Conservation (phyloP, 2,329 filamentous ascomycete genomes). For the Domatiomyces catenatus region DNA sequence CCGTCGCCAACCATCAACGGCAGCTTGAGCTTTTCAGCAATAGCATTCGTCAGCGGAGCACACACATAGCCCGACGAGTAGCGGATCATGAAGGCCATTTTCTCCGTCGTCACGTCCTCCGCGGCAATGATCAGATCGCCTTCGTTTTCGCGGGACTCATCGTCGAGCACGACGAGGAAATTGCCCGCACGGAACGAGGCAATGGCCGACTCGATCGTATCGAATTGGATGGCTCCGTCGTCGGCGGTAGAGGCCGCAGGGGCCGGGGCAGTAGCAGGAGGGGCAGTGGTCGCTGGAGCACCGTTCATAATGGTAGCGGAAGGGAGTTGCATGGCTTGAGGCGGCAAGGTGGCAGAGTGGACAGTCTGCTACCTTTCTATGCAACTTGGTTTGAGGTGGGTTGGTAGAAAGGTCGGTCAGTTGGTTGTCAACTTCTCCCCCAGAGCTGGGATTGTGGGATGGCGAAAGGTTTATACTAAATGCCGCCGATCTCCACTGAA, state of each 20-base stretch:
- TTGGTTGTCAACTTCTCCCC: neutral
- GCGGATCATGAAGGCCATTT: slow-evolving; percentile 93
- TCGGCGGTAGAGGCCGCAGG: neutral
- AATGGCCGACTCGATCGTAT: slow-evolving; percentile 20
- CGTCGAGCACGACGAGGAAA: slow-evolving; percentile 92
- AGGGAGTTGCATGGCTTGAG: neutral
- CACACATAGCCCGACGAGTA: slow-evolving; percentile 82
- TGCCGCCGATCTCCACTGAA: neutral
- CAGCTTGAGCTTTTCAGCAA: slow-evolving; percentile 56
- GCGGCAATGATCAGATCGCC: slow-evolving; percentile 95
- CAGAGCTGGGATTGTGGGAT: neutral
- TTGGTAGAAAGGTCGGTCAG: neutral
- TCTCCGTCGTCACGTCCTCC: slow-evolving; percentile 63
- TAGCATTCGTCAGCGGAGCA: slow-evolving; percentile 58
- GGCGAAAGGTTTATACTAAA: neutral
- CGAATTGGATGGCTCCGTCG: slow-evolving; percentile 15
- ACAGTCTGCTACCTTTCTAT: neutral
- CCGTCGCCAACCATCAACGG: slow-evolving; percentile 68
- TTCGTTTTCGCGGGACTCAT: slow-evolving; percentile 86
- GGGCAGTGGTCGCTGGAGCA: neutral
- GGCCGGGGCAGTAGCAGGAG: neutral
- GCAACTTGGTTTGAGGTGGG: neutral
- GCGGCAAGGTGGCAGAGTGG: neutral
- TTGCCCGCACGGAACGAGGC: slow-evolving; percentile 42
- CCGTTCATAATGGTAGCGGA: neutral